Conservation (phyloP, 352 stramenopile species). For the Phytopythium oedochilum region DNA sequence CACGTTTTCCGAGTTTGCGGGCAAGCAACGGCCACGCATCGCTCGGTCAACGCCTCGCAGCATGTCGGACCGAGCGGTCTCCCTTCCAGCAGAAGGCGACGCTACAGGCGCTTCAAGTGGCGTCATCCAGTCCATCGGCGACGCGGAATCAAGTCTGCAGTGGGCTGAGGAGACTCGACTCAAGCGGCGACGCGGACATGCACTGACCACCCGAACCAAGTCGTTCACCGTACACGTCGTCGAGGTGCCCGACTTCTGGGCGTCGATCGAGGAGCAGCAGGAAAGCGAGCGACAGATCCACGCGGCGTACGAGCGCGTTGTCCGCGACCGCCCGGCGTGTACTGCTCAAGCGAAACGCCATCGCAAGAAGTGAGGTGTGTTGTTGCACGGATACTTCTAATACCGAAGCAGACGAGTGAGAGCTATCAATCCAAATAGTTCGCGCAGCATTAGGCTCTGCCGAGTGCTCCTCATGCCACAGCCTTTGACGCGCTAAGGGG, state of each 20-base stretch:
- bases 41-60: neutral
- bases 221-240: constrained; percentile 31
- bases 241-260: constrained; percentile 35
- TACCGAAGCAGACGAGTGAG: no score
- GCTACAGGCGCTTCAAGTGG: no score
- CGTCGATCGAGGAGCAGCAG: constrained; percentile 22
- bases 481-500: no score
- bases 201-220: constrained; percentile 17
- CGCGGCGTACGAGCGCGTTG: neutral
- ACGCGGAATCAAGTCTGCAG: no score
- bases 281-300: neutral
- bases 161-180: neutral
- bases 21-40: neutral
- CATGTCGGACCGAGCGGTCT: neutral
- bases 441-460: no score
- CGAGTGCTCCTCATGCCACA: no score
- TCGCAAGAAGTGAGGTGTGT: neutral
- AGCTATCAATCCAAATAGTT: no score
- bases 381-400: no score
- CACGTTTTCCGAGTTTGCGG: constrained; percentile 18
- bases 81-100: no score
- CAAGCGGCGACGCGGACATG: neutral
- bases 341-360: neutral
- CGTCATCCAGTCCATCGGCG: no score
- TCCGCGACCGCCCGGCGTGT: neutral